A percentile compares a stretch with the other conserved stretches of the same genome.
phyloP scores from a whole-genome alignment of 2,329 filamentous ascomycete genomes.

The Colletotrichum echinochloae region DNA sequence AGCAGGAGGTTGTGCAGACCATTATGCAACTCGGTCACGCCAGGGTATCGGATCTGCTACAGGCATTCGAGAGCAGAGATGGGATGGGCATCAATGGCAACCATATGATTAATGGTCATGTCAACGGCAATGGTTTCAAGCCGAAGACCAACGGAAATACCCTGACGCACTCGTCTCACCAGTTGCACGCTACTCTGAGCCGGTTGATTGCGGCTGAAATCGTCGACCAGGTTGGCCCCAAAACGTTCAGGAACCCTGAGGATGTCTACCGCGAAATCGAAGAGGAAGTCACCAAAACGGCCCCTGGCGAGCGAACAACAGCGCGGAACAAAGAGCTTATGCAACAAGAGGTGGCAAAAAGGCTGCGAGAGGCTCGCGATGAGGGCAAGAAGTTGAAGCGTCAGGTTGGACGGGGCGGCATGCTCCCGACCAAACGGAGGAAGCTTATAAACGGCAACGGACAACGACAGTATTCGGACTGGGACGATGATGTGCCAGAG shows the following conservation, averaged over 20 bases:
- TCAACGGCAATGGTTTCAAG: constrained; percentile 48
- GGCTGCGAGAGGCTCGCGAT: constrained; percentile 65
- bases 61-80: constrained; percentile 62
- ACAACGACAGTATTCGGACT: constrained; percentile 49
- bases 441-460: constrained; percentile 64
- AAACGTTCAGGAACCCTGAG: constrained; percentile 69
- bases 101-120: constrained; percentile 44
- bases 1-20: constrained; percentile 79
- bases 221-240: constrained; percentile 71
- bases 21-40: constrained; percentile 83
- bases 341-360: constrained; percentile 65
- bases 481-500: constrained; percentile 57
- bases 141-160: constrained; percentile 52
- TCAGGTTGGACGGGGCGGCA: constrained; percentile 59
- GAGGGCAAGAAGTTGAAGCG: constrained; percentile 65
- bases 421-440: constrained; percentile 61
- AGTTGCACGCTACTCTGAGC: constrained; percentile 63
- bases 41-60: constrained; percentile 75
- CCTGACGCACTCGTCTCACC: constrained; percentile 58
- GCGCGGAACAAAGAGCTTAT: constrained; percentile 75
- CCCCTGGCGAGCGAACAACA: constrained; percentile 53
- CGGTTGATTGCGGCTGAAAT: constrained; percentile 74
- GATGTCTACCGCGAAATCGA: constrained; percentile 73
- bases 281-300: constrained; percentile 67
- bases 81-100: constrained; percentile 41